These are phyloP conservation scores for Papiliotrema laurentii DNA, from an alignment of 1,284 basidiomycete genomes.

Conservation along the genomic window DNA sequence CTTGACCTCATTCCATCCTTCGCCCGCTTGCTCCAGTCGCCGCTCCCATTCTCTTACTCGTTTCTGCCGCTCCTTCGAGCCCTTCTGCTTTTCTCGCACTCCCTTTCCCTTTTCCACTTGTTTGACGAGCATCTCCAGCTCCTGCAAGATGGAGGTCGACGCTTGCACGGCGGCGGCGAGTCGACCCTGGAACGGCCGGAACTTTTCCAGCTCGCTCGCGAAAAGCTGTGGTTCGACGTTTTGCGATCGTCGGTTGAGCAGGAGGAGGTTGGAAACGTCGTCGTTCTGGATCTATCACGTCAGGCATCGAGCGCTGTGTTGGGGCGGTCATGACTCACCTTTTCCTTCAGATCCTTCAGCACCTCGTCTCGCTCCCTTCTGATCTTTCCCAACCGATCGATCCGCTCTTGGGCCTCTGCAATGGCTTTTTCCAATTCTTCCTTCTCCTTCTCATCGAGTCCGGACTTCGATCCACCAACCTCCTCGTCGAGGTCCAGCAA, in stretches of 20 bases:
- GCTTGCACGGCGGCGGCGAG: slow-evolving; percentile 70
- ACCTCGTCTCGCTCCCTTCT: slow-evolving; percentile 78
- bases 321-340: slow-evolving; percentile 21
- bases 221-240: slow-evolving; percentile 84
- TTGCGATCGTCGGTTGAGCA: slow-evolving; percentile 82
- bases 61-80: slow-evolving; percentile 62
- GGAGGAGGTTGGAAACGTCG: slow-evolving; percentile 90
- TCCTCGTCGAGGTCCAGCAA: slow-evolving; percentile 58
- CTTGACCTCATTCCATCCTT: slow-evolving; percentile 78
- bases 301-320: background rate
- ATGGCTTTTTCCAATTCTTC: slow-evolving; percentile 64
- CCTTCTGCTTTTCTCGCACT: slow-evolving; percentile 69
- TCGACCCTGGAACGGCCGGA: slow-evolving; percentile 81
- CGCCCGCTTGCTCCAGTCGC: slow-evolving; percentile 68
- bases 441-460: slow-evolving; percentile 54
- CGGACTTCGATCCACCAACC: slow-evolving; percentile 54
- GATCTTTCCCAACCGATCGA: slow-evolving; percentile 74
- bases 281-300: slow-evolving; percentile 75
- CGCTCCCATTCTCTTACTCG: slow-evolving; percentile 67
- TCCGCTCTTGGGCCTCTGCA: slow-evolving; percentile 68
- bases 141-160: slow-evolving; percentile 66
- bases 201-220: slow-evolving; percentile 90
- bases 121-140: slow-evolving; percentile 64
- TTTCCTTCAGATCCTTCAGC: slow-evolving; percentile 86
- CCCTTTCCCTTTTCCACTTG: slow-evolving; percentile 69